phyloP scores from a whole-genome alignment of 2,329 filamentous ascomycete species.

The Ophiostoma piceae region DNA sequence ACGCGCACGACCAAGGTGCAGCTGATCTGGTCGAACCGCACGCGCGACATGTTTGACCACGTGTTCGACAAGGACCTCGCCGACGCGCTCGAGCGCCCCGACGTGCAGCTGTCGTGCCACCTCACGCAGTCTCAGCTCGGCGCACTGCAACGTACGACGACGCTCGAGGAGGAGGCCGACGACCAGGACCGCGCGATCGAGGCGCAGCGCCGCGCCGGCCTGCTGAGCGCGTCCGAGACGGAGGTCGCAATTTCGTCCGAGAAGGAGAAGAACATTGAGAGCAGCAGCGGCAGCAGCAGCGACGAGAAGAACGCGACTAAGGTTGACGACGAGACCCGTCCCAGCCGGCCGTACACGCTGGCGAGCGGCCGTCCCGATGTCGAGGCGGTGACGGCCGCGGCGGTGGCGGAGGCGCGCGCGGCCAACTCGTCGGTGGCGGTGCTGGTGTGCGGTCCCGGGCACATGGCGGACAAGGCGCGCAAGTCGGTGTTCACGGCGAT shows the following conservation, averaged over 20 bases:
- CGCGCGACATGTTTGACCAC: constrained; percentile 20
- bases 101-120: constrained; percentile 18
- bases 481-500: constrained; percentile 13
- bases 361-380: constrained; percentile 25
- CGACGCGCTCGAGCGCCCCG: constrained; percentile 16
- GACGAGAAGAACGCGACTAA: not conserved
- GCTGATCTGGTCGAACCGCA: constrained; percentile 26
- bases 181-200: not conserved
- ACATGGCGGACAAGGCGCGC: constrained; percentile 25
- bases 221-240: not conserved
- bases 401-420: constrained; percentile 15
- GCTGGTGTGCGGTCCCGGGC: constrained; percentile 26
- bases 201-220: constrained; percentile 7
- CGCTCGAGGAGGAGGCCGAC: constrained; percentile 5
- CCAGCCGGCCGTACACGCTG: constrained; percentile 16
- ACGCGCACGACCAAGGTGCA: constrained; percentile 26
- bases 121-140: constrained; percentile 18
- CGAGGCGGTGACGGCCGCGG: constrained; percentile 11
- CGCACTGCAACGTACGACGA: constrained; percentile 7
- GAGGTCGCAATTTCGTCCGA: not conserved
- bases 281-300: not conserved
- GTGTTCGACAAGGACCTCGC: constrained; percentile 18
- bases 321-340: not conserved
- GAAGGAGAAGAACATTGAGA: too few relatives aligned
- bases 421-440: constrained; percentile 23